A percentile compares a stretch with the other conserved stretches of the same genome.
Evolutionary conservation across 2,329 filamentous ascomycete species (phyloP).

Genomic region (Teratosphaeria viscida): DNA sequence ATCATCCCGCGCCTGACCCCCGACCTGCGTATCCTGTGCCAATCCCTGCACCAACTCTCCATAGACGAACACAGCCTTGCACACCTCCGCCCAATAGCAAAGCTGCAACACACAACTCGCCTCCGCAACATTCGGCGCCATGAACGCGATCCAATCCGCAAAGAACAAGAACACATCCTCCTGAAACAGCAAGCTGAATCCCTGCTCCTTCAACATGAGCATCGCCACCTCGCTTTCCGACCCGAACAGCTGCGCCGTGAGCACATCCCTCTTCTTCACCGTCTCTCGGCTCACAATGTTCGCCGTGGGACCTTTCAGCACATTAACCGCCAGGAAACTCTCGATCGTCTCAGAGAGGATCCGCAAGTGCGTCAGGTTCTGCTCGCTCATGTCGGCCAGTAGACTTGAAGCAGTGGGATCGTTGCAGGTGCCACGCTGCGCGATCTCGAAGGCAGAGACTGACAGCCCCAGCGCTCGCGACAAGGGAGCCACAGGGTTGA

Average conservation of each 20-base stretch:
- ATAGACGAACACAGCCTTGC: slow-evolving; percentile 62
- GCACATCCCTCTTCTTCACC: slow-evolving; percentile 16
- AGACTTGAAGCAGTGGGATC: slow-evolving; percentile 58
- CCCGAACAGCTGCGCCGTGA: slow-evolving; percentile 22
- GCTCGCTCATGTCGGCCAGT: slow-evolving; percentile 72
- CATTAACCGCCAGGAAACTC: slow-evolving; percentile 71
- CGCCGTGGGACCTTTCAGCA: slow-evolving; percentile 47
- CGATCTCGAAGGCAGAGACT: slow-evolving; percentile 81
- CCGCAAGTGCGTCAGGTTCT: slow-evolving; percentile 74
- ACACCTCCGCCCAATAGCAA: slow-evolving; percentile 83
- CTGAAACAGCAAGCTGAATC: slow-evolving; percentile 44
- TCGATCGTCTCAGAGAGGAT: slow-evolving; percentile 80
- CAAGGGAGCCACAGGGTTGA: slow-evolving; percentile 12
- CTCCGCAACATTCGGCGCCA: slow-evolving; percentile 19
- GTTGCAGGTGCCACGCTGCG: slow-evolving; percentile 71
- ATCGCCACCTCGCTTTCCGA: slow-evolving; percentile 14
- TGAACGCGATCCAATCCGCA: slow-evolving; percentile 44
- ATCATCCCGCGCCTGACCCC: not conserved
- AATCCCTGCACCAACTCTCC: slow-evolving; percentile 16
- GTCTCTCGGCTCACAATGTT: slow-evolving; percentile 26
- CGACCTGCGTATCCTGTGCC: not conserved
- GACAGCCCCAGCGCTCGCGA: slow-evolving; percentile 60
- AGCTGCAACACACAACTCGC: slow-evolving; percentile 57
- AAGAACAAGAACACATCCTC: slow-evolving; percentile 72
- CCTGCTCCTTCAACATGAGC: slow-evolving; percentile 11